Base-by-base conservation (phyloP, 2,329 filamentous ascomycete genomes). In the Huntiella bhutanensis region DNA sequence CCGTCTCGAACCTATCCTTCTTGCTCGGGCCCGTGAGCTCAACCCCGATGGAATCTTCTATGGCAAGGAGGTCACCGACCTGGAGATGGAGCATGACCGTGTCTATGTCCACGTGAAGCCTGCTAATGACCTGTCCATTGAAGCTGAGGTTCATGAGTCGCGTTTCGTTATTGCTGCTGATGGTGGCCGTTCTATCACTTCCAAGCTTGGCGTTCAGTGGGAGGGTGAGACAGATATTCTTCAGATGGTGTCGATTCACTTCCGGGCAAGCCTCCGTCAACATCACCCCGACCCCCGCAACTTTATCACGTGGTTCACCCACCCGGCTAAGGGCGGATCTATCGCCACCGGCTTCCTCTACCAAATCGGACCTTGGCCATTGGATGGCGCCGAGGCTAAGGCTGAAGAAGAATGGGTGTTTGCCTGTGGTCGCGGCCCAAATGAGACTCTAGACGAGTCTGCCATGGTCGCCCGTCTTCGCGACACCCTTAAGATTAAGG, bases 281-380 rank as follows among this genome's bases (percentile, higher is more conserved):
- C 19, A 43, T 15, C 45, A 47, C 13, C 39, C 33, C 4, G 45
- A 47, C 37, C 37, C 45, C 15, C 39, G 39, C 15, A 47, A 47
- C 38, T 47, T 47, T 33, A 47, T 47, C 33, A 47, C 45, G 2
- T 47, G 45, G 37, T 43, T 47, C 33, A 43, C 39, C 11, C 45
- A 47, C 32, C 45, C 45, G 4, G 45, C 38, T n/a, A 47, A 47
- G 39, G 45, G 45, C 15, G 39, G 45, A 8, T 42, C 38, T 8
- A 47, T 47, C 16, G n/a, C 19, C 33, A 47, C 45, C n/a, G 45
- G 45, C 28, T 43, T 47, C 33, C 17, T 47, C 10, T 47, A 47
- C 33, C 45, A 47, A 34, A 43, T 47, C 19, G 45, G 45, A 16
- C 45, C 45, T 4, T 47, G 39, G 45, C 45, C 45, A 7, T 36